Conservation (phyloP, 2,329 filamentous ascomycete genomes). For the Fusarium concolor region DNA sequence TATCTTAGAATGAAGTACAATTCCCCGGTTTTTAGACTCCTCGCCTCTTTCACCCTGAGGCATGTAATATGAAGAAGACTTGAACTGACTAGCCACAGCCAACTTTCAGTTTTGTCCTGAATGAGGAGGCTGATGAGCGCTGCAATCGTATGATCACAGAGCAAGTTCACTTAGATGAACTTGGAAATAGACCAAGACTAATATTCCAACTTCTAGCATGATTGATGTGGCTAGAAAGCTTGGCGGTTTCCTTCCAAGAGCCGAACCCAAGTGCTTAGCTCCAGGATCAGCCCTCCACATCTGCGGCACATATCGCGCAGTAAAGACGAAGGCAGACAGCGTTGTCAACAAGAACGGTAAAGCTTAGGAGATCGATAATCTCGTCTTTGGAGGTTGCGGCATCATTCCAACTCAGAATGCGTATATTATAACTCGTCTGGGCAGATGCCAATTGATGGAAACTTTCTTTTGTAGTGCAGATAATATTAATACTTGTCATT, state of each 20-base stretch:
- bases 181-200: not conserved
- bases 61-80: not conserved
- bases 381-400: conserved; percentile 5
- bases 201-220: not conserved
- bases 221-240: conserved; percentile 1
- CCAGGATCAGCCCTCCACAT: conserved; percentile 2
- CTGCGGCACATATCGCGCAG: conserved; percentile 8
- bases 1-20: too few relatives aligned
- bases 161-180: not conserved
- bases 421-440: not conserved
- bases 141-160: not conserved
- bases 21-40: too few relatives aligned
- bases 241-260: conserved; percentile 1
- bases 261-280: conserved; percentile 7
- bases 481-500: too few relatives aligned
- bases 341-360: conserved; percentile 6
- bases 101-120: not conserved
- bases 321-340: not conserved
- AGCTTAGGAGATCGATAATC: not conserved
- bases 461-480: too few relatives aligned
- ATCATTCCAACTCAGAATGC: conserved; percentile 11
- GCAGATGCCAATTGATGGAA: too few relatives aligned
- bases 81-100: not conserved
- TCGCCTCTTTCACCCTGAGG: too few relatives aligned
- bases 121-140: not conserved